Conservation (phyloP, 2,329 filamentous ascomycete genomes). For the Drechslerella coelobrocha region DNA sequence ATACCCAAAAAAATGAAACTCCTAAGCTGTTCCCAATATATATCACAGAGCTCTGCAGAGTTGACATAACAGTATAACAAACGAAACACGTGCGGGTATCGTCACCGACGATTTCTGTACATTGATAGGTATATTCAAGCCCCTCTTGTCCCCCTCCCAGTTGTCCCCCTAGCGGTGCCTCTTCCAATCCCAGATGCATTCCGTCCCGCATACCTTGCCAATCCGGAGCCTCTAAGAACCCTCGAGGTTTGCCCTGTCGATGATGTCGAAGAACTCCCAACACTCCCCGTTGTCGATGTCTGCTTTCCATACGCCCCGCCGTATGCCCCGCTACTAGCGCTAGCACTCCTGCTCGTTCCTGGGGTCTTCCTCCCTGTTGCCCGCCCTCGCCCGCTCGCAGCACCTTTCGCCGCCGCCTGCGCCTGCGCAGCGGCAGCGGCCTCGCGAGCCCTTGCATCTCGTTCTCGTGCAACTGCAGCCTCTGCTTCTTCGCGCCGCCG, state of each 20-base stretch:
- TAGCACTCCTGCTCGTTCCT: constrained; percentile 17
- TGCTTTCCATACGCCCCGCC: constrained; percentile 36
- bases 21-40: constrained; percentile 26
- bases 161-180: constrained; percentile 60
- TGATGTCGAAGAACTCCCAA: constrained; percentile 16
- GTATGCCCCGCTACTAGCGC: constrained; percentile 22
- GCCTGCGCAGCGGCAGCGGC: constrained; percentile 57
- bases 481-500: constrained; percentile 80
- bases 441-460: constrained; percentile 57
- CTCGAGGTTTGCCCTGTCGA: constrained; percentile 37
- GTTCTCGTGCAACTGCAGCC: constrained; percentile 70
- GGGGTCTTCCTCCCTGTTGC: constrained; percentile 47
- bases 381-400: constrained; percentile 10
- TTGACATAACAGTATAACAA: constrained; percentile 5
- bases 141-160: constrained; percentile 22
- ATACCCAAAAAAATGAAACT: constrained; percentile 12
- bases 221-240: constrained; percentile 27
- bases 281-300: not conserved
- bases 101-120: constrained; percentile 20
- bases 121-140: not conserved
- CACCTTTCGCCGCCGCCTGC: constrained; percentile 47
- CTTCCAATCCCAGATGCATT: constrained; percentile 52
- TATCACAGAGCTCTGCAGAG: constrained; percentile 2
- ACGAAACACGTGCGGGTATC: constrained; percentile 4
- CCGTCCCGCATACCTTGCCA: constrained; percentile 48